Percentiles rank a stretch among this genome's conserved stretches.
Evolutionary conservation across 78 protist species (phyloP).

Genomic region (Cavenderia fasciculata): DNA sequence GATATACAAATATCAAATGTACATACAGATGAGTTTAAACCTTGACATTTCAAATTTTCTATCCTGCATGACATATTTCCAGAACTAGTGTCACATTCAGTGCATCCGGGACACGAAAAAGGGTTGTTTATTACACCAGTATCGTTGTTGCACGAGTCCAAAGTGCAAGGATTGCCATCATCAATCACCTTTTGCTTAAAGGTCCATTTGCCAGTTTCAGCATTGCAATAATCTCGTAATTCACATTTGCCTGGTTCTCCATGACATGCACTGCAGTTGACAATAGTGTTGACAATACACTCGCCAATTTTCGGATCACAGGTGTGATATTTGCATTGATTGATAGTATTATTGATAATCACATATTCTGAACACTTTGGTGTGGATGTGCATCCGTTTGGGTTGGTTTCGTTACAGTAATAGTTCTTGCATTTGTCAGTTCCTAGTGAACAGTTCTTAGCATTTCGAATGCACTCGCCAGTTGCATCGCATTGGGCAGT

Average conservation of each 20-base stretch:
- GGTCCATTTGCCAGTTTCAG: not conserved
- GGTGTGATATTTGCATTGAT: too few relatives aligned
- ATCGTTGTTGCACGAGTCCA: not conserved
- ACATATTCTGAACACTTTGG: too few relatives aligned
- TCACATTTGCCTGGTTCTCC: too few relatives aligned
- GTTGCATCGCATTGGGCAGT: not conserved
- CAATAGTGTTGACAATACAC: slow-evolving; percentile 1
- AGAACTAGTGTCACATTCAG: not conserved
- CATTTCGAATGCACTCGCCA: not conserved
- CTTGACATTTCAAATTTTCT: too few relatives aligned
- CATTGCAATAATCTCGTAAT: too few relatives aligned
- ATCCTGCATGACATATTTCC: slow-evolving; percentile 7
- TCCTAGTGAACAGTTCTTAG: not conserved
- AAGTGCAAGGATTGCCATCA: slow-evolving; percentile 31
- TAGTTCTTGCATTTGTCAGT: not conserved
- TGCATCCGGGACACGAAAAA: not conserved
- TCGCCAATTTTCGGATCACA: not conserved
- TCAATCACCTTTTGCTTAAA: not conserved
- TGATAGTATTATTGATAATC: not conserved
- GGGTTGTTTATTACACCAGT: slow-evolving; percentile 28
- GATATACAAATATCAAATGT: not conserved
- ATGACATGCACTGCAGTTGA: not conserved
- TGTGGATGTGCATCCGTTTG: too few relatives aligned
- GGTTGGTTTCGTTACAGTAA: slow-evolving; percentile 3
- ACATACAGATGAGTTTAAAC: too few relatives aligned